Base-by-base conservation (phyloP, 345 rosid genomes). In the Cardiospermum halicacabum region DNA sequence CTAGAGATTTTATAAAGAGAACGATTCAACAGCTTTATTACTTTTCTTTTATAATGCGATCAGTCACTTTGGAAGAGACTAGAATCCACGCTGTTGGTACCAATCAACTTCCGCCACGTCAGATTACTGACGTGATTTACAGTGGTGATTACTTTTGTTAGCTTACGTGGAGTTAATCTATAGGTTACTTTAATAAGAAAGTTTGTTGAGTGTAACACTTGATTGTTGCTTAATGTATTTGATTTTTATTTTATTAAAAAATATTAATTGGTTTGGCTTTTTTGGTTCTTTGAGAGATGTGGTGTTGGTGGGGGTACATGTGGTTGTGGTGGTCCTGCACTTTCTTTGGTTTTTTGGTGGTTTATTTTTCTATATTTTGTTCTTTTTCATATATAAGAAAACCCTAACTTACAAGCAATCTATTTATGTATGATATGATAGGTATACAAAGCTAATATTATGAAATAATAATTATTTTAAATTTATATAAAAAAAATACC, bases 21-120 rank as follows among this genome's bases (percentile, higher is more conserved):
- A 50, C 77, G 66, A 69, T 69, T 75, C 79, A 58, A 65, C 49
- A 2, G 77, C 77, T 51, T 19, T n/a, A 0, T 1, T 22, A 21
- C 11, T 34, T 15, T 26, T 16, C 21, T 13, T 53, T 27, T 3
- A 8, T 31, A n/a, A 34, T 28, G 45, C 5, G 58, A 2, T 16
- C 0, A 3, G 22, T 47, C 3, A 22, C 42, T 57, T 27, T 0
- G 18, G 40, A 21, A 45, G 50, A 11, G 7, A 16, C 25, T 15
- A 42, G 25, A 36, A 42, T 62, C 69, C 54, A 13, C 11, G 36
- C 21, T 13, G 24, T 18, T 0, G 0, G 0, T 1, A 0, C 72
- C 63, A 67, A 58, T 70, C 16, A 32, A 3, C 43, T 30, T 12
- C 13, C 12, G 79, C 66, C 79, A 67, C 62, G 72, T 67, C 18